phyloP scores from a whole-genome alignment of 1,284 basidiomycete genomes.

The Stygiomarasmius scandens region DNA sequence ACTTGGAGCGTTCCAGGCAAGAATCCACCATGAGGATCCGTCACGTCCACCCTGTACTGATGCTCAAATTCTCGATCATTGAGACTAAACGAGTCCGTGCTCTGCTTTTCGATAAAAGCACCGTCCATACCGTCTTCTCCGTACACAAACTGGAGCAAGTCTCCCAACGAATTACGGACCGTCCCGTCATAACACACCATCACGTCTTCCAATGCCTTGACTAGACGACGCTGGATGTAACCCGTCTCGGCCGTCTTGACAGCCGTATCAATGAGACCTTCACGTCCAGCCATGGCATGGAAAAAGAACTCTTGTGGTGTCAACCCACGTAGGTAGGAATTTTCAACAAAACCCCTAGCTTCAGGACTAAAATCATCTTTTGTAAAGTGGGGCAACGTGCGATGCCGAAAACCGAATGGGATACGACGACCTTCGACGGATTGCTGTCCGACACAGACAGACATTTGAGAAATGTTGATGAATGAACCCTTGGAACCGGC shows the following conservation, averaged over 20 bases:
- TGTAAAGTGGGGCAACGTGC: constrained; percentile 95
- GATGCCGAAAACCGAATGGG: constrained; percentile 97
- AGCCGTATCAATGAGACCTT: constrained; percentile 98
- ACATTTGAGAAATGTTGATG: constrained; percentile 99
- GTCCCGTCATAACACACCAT: constrained; percentile 98
- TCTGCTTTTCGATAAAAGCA: constrained; percentile 95
- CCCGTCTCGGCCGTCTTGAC: constrained; percentile 99
- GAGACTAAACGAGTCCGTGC: constrained; percentile 86
- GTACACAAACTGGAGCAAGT: constrained; percentile 96
- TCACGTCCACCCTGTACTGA: constrained; percentile 92
- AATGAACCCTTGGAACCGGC: constrained; percentile 98
- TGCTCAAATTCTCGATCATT: constrained; percentile 86
- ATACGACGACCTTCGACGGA: constrained; percentile 98
- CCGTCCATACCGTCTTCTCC: constrained; percentile 99
- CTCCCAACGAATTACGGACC: constrained; percentile 94
- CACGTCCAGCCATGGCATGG: constrained; percentile 99
- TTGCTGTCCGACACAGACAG: constrained; percentile 98
- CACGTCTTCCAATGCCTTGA: constrained; percentile 98
- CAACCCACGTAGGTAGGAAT: constrained; percentile 97
- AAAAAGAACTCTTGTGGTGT: constrained; percentile 99
- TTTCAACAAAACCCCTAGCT: constrained; percentile 98
- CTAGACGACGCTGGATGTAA: constrained; percentile 97
- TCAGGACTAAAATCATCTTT: constrained; percentile 99
- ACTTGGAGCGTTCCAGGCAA: constrained; percentile 83
- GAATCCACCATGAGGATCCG: constrained; percentile 79